These are phyloP conservation scores for Hemisphaericaspora xylofermentans DNA, from an alignment of 1,139 yeast species.

Conservation along the genomic window DNA sequence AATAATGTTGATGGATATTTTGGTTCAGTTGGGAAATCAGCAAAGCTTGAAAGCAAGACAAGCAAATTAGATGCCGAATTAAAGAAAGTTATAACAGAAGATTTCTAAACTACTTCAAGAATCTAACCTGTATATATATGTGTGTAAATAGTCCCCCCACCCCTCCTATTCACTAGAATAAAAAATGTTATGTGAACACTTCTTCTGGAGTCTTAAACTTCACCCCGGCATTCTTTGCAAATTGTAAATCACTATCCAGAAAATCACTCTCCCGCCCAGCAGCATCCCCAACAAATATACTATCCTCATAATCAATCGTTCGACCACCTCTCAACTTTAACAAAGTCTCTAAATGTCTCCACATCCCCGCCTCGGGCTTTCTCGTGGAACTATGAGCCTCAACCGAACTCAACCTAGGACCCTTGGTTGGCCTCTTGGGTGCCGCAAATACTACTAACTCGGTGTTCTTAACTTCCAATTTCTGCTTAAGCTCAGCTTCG, in stretches of 20 bases:
- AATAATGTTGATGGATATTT: conserved; percentile 55
- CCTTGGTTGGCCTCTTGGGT: conserved; percentile 45
- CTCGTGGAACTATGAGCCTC: conserved; percentile 48
- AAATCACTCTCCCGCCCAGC: conserved; percentile 81
- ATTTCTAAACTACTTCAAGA: conserved; percentile 14
- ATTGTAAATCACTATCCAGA: conserved; percentile 70
- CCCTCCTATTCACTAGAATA: too few species aligned
- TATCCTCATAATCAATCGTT: conserved; percentile 37
- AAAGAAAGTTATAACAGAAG: conserved; percentile 25
- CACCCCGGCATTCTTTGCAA: conserved; percentile 60
- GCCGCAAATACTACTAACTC: conserved; percentile 63
- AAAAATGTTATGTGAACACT: conserved; percentile 27
- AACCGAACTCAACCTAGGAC: conserved; percentile 23
- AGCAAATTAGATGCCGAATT: conserved; percentile 27
- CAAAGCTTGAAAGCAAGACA: conserved; percentile 20
- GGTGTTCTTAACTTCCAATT: conserved; percentile 9
- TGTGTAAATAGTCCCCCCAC: not conserved
- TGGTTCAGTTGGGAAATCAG: conserved; percentile 53
- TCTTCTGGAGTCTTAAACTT: conserved; percentile 72
- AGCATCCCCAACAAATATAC: conserved; percentile 92
- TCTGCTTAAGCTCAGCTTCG: conserved; percentile 3
- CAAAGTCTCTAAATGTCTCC: conserved; percentile 28
- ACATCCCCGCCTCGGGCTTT: conserved; percentile 79
- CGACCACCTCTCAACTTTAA: not conserved
- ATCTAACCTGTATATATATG: not conserved